Evolutionary conservation across 83 land plant genomes (phyloP).

Genomic region (Picea mariana): DNA sequence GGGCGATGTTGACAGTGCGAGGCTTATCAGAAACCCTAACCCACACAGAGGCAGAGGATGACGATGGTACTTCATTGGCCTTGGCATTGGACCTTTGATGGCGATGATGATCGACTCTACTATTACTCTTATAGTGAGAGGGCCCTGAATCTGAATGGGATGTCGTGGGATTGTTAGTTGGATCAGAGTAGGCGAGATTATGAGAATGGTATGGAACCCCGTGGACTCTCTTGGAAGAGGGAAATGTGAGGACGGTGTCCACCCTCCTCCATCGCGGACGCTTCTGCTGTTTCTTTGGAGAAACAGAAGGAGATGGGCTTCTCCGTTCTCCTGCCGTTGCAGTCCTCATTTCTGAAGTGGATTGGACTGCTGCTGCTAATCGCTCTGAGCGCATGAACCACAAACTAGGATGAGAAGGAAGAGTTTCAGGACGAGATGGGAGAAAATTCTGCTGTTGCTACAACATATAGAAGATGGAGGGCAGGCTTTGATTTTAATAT

Average conservation of each 20-base stretch:
- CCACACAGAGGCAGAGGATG: not conserved
- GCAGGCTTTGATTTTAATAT: too few species aligned
- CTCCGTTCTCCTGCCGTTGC: too few species aligned
- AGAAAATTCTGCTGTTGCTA: too few species aligned
- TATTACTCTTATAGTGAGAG: not conserved
- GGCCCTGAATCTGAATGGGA: not conserved
- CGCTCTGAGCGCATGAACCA: too few species aligned
- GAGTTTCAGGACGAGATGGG: too few species aligned
- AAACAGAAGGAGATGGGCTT: not conserved
- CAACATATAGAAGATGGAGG: too few species aligned
- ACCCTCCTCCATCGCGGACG: constrained; percentile 2
- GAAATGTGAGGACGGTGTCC: not conserved
- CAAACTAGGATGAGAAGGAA: too few species aligned
- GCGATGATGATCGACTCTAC: not conserved
- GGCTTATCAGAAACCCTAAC: not conserved
- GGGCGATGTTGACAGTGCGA: not conserved
- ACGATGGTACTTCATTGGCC: too few species aligned
- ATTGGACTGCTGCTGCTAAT: too few species aligned
- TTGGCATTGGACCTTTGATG: too few species aligned
- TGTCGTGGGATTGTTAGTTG: not conserved
- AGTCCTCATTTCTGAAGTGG: too few species aligned
- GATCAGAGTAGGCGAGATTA: not conserved
- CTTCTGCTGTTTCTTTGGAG: not conserved
- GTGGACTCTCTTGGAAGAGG: constrained; percentile 4
- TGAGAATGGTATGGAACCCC: not conserved